Conservation (phyloP, 345 rosid genomes). For the Hibiscus syriacus region DNA sequence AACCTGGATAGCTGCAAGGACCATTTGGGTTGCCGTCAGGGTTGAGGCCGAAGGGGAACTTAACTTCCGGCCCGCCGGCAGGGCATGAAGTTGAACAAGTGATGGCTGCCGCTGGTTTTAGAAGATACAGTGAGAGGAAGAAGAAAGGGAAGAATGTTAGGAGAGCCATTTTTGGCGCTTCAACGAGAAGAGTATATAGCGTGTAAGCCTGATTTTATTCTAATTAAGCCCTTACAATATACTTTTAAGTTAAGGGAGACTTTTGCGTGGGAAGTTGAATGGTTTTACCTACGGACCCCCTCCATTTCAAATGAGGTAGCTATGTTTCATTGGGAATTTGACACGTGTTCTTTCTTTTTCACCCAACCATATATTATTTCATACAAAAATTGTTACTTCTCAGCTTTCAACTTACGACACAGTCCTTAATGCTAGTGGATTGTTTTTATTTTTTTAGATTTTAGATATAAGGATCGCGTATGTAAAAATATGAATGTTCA, state of each 20-base stretch:
- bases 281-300: background rate
- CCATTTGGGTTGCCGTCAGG: background rate
- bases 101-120: background rate
- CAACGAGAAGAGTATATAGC: background rate
- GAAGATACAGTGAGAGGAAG: background rate
- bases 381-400: background rate
- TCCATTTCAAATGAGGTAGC: background rate
- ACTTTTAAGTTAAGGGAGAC: background rate
- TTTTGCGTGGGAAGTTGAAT: background rate
- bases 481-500: too few species aligned
- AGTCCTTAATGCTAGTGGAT: too few species aligned
- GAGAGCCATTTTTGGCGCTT: background rate
- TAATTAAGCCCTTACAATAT: background rate
- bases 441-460: too few species aligned
- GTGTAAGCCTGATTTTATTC: background rate
- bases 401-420: too few species aligned
- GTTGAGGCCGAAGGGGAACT: constrained; percentile 7
- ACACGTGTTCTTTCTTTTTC: background rate
- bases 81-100: background rate
- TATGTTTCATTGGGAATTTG: background rate
- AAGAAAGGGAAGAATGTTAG: background rate
- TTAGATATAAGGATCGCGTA: too few species aligned
- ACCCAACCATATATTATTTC: too few species aligned
- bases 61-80: background rate
- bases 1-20: constrained; percentile 35